phyloP scores from a whole-genome alignment of 108 stramenopile genomes.

The Schizochytrium sp. region DNA sequence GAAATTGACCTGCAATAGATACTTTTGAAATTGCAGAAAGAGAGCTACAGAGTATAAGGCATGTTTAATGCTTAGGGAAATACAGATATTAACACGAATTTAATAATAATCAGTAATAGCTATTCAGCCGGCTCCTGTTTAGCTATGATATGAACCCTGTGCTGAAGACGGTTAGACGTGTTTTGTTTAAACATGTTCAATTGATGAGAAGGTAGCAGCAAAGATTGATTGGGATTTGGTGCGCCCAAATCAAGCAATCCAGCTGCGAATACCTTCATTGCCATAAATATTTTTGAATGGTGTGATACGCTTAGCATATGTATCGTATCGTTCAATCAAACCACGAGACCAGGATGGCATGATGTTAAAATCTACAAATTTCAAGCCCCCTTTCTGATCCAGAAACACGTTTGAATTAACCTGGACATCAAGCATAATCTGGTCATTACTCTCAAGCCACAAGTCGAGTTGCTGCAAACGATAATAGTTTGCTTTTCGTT shows the following conservation, averaged over 20 bases:
- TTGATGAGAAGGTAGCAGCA: not conserved
- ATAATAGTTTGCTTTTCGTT: not conserved
- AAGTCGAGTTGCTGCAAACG: conserved; percentile 10
- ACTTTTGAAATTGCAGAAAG: too few relatives aligned
- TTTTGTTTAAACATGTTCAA: not conserved
- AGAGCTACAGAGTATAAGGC: too few relatives aligned
- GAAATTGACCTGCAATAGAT: too few relatives aligned
- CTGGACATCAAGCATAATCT: conserved; percentile 25
- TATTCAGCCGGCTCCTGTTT: too few relatives aligned
- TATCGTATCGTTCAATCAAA: not conserved
- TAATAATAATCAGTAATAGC: too few relatives aligned
- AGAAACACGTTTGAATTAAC: not conserved
- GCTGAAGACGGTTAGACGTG: too few relatives aligned
- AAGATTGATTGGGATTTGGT: not conserved
- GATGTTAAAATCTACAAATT: not conserved
- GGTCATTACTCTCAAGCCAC: not conserved
- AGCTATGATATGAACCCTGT: too few relatives aligned
- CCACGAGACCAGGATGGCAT: not conserved
- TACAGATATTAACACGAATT: too few relatives aligned
- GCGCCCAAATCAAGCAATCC: not conserved
- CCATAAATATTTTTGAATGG: not conserved
- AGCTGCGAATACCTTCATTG: not conserved
- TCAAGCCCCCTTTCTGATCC: not conserved
- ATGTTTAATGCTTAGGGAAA: too few relatives aligned
- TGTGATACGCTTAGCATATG: not conserved